Conservation (phyloP, 495 filamentous ascomycete genomes). For the Neurospora hispaniola region DNA sequence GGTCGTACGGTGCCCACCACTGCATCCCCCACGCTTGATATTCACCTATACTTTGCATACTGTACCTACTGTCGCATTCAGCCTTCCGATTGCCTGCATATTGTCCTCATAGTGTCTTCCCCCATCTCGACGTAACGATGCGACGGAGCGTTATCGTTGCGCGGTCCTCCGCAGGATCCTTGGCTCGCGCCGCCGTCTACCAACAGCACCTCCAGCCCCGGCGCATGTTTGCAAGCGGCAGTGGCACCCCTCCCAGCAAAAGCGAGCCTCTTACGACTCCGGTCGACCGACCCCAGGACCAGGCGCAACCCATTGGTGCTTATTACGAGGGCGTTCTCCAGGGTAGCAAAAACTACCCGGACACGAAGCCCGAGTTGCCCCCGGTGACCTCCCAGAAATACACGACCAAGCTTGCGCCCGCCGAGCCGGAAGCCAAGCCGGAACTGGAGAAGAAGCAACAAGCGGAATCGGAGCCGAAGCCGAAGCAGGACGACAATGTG, state of each 20-base stretch:
- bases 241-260: slow-evolving; percentile 1
- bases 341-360: slow-evolving; percentile 26
- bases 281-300: slow-evolving; percentile 11
- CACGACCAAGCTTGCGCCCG: slow-evolving; percentile 4
- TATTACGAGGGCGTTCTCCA: slow-evolving; percentile 39
- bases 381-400: slow-evolving; percentile 14
- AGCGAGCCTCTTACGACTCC: slow-evolving; percentile 11
- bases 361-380: slow-evolving; percentile 17
- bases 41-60: not conserved
- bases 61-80: not conserved
- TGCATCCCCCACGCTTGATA: not conserved
- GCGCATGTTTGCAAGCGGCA: slow-evolving; percentile 13
- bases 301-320: slow-evolving; percentile 26
- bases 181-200: slow-evolving; percentile 10
- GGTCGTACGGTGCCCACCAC: not conserved
- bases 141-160: slow-evolving; percentile 15
- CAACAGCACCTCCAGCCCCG: slow-evolving; percentile 8
- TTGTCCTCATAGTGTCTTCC: not conserved
- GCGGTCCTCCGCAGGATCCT: slow-evolving; percentile 16
- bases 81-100: not conserved
- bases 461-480: slow-evolving; percentile 16
- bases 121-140: slow-evolving; percentile 8
- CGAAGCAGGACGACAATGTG: slow-evolving; percentile 5
- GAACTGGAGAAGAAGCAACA: slow-evolving; percentile 15
- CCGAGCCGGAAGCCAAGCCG: slow-evolving; percentile 11